phyloP scores from a whole-genome alignment of 768 basidiomycete species.

The Lactarius deliciosus region DNA sequence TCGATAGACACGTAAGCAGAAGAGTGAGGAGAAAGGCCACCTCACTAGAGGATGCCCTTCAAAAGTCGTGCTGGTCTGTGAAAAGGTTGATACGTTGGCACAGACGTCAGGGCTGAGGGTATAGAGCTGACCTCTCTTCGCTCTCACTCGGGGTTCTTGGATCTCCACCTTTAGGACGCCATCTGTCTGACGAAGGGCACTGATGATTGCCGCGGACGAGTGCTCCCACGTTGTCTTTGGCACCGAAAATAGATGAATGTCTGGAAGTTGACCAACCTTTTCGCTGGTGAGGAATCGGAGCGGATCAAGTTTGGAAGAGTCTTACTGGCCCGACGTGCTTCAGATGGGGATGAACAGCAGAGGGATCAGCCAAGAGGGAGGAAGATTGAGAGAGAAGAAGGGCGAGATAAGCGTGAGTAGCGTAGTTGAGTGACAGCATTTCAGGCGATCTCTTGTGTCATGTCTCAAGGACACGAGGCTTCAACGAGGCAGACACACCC shows the following conservation, averaged over 20 bases:
- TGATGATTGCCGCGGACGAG: slow-evolving; percentile 15
- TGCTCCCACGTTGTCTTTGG: slow-evolving; percentile 22
- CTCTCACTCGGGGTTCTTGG: slow-evolving; percentile 25
- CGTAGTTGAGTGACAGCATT: slow-evolving; percentile 24
- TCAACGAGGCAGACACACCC: slow-evolving; percentile 21
- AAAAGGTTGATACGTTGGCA: slow-evolving; percentile 6
- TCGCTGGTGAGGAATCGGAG: slow-evolving; percentile 5
- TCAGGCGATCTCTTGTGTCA: background rate
- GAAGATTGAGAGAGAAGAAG: slow-evolving; percentile 21
- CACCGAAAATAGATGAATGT: slow-evolving; percentile 25
- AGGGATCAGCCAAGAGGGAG: slow-evolving; percentile 19
- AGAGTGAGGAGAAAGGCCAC: slow-evolving; percentile 3
- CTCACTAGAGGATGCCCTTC: slow-evolving; percentile 10
- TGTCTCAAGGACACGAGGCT: slow-evolving; percentile 14
- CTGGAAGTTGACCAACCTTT: slow-evolving; percentile 26
- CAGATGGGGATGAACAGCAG: slow-evolving; percentile 22
- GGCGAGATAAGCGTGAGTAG: slow-evolving; percentile 27
- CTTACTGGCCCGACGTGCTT: slow-evolving; percentile 25
- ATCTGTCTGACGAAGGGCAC: slow-evolving; percentile 20
- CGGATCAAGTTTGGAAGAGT: slow-evolving; percentile 12
- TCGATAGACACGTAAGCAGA: slow-evolving; percentile 7
- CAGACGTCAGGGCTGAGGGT: background rate
- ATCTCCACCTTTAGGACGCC: slow-evolving; percentile 28
- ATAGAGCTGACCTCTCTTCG: slow-evolving; percentile 24
- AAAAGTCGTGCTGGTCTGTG: slow-evolving; percentile 18